These are phyloP conservation scores for Carnegiea gigantea DNA, from an alignment of 179 eudicot genomes.

Conservation along the genomic window DNA sequence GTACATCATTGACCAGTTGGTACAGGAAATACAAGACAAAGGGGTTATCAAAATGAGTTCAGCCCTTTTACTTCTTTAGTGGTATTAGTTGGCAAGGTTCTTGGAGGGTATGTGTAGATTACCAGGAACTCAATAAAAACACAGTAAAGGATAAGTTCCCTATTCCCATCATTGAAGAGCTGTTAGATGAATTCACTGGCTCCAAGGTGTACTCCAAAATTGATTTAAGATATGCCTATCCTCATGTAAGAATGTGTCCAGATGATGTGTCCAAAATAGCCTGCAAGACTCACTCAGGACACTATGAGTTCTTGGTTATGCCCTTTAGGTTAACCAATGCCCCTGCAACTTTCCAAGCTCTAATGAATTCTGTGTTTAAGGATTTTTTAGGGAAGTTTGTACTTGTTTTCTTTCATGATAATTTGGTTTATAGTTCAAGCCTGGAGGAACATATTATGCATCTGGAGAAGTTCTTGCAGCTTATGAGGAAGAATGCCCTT, in stretches of 20 bases:
- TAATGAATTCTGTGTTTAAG: not conserved
- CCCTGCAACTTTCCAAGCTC: not conserved
- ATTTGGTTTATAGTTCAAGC: not conserved
- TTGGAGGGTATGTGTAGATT: not conserved
- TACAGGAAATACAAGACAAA: not conserved
- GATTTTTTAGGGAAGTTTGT: not conserved
- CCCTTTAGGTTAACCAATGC: not conserved
- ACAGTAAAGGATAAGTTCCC: not conserved
- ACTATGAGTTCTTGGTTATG: constrained; percentile 4
- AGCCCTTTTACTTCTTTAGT: not conserved
- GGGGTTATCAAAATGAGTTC: not conserved
- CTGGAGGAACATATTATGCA: not conserved
- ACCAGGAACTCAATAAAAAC: not conserved
- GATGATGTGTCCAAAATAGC: not conserved
- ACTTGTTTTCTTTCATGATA: not conserved
- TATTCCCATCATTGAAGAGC: not conserved
- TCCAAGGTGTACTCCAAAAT: not conserved
- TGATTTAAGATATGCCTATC: not conserved
- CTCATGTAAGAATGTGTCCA: not conserved
- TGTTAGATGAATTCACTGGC: not conserved
- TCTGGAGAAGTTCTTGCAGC: not conserved
- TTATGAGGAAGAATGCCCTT: too few species aligned
- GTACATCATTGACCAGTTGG: not conserved
- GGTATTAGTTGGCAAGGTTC: not conserved
- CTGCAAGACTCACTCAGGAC: not conserved